phyloP scores from a whole-genome alignment of 352 stramenopile species.

The Globisporangium echinulatum region DNA sequence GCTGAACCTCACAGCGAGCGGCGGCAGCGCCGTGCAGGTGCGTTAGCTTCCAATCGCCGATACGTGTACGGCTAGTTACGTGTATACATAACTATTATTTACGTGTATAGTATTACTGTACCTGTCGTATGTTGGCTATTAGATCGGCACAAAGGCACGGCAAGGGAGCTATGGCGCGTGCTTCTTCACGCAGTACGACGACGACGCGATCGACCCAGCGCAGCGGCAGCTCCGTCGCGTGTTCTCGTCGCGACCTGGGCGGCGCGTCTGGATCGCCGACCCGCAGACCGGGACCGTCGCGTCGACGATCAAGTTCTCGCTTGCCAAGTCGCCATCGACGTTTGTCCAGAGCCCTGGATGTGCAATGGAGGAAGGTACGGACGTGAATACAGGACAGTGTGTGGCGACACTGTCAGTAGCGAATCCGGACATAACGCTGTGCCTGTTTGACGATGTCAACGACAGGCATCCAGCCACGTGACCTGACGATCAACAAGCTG shows the following conservation, averaged over 20 bases:
- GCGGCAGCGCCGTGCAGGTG: constrained; percentile 64
- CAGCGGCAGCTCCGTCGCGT: constrained; percentile 64
- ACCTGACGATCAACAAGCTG: constrained; percentile 80
- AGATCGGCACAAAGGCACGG: constrained; percentile 78
- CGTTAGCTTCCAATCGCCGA: background rate
- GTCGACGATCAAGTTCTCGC: constrained; percentile 77
- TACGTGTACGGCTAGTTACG: too few species aligned
- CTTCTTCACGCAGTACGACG: constrained; percentile 63
- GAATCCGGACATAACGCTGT: too few species aligned
- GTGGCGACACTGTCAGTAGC: too few species aligned
- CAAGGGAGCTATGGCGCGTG: constrained; percentile 80
- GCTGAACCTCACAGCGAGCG: constrained; percentile 61
- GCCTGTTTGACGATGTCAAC: too few species aligned
- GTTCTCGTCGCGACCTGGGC: constrained; percentile 74
- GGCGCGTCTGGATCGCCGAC: constrained; percentile 78
- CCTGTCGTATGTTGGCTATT: background rate
- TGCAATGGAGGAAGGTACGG: constrained; percentile 41
- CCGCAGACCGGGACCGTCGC: constrained; percentile 70
- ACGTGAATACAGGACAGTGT: too few species aligned
- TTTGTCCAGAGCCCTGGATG: constrained; percentile 60
- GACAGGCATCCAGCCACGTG: constrained; percentile 50
- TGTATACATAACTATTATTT: background rate
- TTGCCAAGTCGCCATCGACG: constrained; percentile 52
- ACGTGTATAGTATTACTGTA: background rate
- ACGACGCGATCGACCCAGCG: constrained; percentile 48